Base-by-base conservation (phyloP, 2,329 filamentous ascomycete genomes). In the Lecanicillium sp. region DNA sequence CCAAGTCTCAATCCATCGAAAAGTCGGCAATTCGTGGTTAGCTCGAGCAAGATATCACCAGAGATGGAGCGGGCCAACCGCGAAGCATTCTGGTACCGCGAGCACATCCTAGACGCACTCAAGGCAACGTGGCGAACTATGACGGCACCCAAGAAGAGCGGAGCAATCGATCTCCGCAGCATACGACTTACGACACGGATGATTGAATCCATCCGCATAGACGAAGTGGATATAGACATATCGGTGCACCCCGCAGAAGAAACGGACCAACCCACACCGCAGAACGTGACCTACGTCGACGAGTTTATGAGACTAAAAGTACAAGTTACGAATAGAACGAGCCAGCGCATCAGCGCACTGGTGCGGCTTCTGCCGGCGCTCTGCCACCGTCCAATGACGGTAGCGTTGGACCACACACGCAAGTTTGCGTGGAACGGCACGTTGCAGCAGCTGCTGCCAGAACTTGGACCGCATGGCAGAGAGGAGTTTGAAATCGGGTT, bases 1-100 rank as follows among this genome's bases (percentile, higher is more conserved):
- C 89, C 88, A 1, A 81, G 79, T 2, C 68, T 95, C 9, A 88
- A 90, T 48, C 83, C 83, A 1, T 79, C 82, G 1, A 79, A 83
- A n/a, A 83, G 87, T 53, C 76, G 88, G n/a, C 89, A 95, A 54
- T 95, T 94, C 51, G 85, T 95, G 20, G 85, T 95, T 31, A 92
- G 84, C 58, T 76, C 80, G 13, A 80, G 78, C 53, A 85, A 85
- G 50, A 77, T 89, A 40, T 81, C 83, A 0, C 84, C 86, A 0
- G 86, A 92, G 46, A 75, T 74, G 31, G 89, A 95, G 61, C 76
- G 84, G 25, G 75, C 79, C 11, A 83, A 73, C 43, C 73, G 89
- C 37, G 87, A 95, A 61, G 78, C 81, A 1, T 95, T 95, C 57
- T 95, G 89, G 89, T 95, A 87, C 58, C 78, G 88, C 13, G 85